Percentiles rank a stretch among this genome's conserved stretches.
These are phyloP conservation scores for Neurospora sp. DNA, from an alignment of 495 filamentous ascomycete species.

Conservation along the genomic window DNA sequence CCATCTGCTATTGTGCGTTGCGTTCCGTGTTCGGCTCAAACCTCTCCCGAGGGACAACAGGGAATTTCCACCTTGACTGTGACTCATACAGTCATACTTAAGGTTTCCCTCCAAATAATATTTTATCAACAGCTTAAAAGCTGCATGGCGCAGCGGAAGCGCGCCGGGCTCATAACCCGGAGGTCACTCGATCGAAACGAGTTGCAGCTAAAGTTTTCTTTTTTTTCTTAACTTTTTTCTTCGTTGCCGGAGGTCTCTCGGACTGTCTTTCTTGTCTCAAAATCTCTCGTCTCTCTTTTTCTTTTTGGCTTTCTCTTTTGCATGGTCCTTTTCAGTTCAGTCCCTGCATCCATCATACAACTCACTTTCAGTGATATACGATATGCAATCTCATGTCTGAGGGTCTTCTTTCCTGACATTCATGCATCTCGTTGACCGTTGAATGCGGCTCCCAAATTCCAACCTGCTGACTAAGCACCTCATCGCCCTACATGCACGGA, in stretches of 20 bases:
- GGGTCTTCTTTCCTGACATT: not conserved
- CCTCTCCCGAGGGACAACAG: not conserved
- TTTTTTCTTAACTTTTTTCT: slow-evolving; percentile 9
- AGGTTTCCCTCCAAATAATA: not conserved
- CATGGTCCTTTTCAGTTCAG: not conserved
- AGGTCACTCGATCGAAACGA: slow-evolving; percentile 46
- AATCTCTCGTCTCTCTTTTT: not conserved
- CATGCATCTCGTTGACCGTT: not conserved
- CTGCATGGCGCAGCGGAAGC: slow-evolving; percentile 46
- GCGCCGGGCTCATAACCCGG: slow-evolving; percentile 48
- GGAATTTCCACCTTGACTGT: not conserved
- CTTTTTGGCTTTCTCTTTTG: not conserved
- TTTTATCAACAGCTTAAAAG: slow-evolving; percentile 6
- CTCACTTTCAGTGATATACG: not conserved
- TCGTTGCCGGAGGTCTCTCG: not conserved
- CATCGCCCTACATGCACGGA: not conserved
- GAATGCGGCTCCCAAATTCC: not conserved
- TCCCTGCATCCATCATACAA: not conserved
- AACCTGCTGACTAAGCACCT: not conserved
- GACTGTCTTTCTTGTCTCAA: not conserved
- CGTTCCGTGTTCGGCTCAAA: not conserved
- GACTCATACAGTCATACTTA: not conserved
- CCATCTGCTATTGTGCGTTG: not conserved
- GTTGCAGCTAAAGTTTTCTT: slow-evolving; percentile 31
- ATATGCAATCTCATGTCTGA: not conserved